Percentiles rank a stretch among this genome's conserved stretches.
These are phyloP conservation scores for Tylopilus orsonianus DNA, from an alignment of 1,284 basidiomycete species.

Conservation along the genomic window DNA sequence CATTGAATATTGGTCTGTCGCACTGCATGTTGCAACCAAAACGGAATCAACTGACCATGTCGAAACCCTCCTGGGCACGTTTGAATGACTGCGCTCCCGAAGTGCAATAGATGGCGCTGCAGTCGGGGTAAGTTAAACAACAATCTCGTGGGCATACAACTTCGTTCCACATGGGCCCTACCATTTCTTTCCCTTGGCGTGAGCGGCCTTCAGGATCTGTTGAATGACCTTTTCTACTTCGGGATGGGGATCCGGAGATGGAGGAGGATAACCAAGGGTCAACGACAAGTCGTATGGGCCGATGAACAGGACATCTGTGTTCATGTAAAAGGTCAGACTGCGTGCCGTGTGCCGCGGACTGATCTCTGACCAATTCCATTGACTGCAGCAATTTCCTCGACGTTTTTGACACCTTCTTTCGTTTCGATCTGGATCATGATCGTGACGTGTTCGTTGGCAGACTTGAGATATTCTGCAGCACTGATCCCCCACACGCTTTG, in stretches of 20 bases:
- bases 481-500: slow-evolving; percentile 55
- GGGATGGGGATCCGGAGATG: slow-evolving; percentile 61
- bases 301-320: slow-evolving; percentile 56
- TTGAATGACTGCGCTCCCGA: slow-evolving; percentile 49
- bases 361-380: slow-evolving; percentile 55
- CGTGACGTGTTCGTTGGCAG: slow-evolving; percentile 56
- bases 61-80: slow-evolving; percentile 56
- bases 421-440: slow-evolving; percentile 72
- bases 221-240: slow-evolving; percentile 64
- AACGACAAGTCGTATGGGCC: slow-evolving; percentile 70
- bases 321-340: background rate
- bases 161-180: slow-evolving; percentile 28
- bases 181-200: slow-evolving; percentile 68
- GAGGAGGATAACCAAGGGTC: slow-evolving; percentile 55
- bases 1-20: background rate
- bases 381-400: slow-evolving; percentile 60
- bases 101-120: slow-evolving; percentile 47
- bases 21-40: background rate
- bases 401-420: slow-evolving; percentile 55
- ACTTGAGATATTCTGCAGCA: slow-evolving; percentile 49
- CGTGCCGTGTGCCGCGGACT: background rate
- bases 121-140: slow-evolving; percentile 3
- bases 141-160: slow-evolving; percentile 4
- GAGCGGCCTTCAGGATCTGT: slow-evolving; percentile 50
- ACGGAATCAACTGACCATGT: slow-evolving; percentile 43